Conservation (phyloP, 768 basidiomycete genomes). For the Mrakia blollopis region DNA sequence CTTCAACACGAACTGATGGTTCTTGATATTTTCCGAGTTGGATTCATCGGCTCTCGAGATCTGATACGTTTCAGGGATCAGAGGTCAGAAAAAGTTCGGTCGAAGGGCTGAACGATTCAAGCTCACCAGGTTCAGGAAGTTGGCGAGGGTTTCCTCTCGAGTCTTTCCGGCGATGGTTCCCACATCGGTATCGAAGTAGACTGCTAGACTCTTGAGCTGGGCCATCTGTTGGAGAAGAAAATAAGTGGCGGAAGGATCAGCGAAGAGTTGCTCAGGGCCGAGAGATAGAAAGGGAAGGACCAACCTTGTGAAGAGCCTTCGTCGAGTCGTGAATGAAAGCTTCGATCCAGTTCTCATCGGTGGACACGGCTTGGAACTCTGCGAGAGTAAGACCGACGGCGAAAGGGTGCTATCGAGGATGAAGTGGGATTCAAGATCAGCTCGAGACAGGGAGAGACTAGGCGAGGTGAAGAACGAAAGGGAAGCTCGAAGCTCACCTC, state of each 20-base stretch:
- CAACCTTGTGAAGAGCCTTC: constrained; percentile 82
- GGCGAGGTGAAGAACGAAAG: not conserved
- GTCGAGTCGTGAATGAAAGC: constrained; percentile 87
- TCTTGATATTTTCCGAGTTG: constrained; percentile 27
- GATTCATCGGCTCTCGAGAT: constrained; percentile 52
- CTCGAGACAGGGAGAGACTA: not conserved
- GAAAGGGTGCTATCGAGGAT: constrained; percentile 71
- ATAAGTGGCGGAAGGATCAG: constrained; percentile 7
- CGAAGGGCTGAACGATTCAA: not conserved
- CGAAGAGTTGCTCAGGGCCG: not conserved
- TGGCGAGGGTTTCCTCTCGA: constrained; percentile 38
- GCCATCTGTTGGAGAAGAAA: constrained; percentile 56
- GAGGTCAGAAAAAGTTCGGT: not conserved
- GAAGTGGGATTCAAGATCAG: not conserved
- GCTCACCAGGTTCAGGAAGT: constrained; percentile 20
- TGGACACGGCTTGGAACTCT: constrained; percentile 81
- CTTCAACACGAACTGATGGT: constrained; percentile 89
- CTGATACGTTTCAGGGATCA: constrained; percentile 41
- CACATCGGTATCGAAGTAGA: constrained; percentile 94
- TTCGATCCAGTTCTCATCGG: constrained; percentile 78
- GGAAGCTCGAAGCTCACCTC: constrained; percentile 51
- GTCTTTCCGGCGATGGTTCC: constrained; percentile 64
- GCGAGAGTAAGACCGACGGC: constrained; percentile 83
- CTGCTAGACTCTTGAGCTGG: constrained; percentile 73
- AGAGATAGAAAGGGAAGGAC: constrained; percentile 18